These are phyloP conservation scores for Blastocystis hominis DNA, from an alignment of 352 stramenopile genomes.

Conservation along the genomic window DNA sequence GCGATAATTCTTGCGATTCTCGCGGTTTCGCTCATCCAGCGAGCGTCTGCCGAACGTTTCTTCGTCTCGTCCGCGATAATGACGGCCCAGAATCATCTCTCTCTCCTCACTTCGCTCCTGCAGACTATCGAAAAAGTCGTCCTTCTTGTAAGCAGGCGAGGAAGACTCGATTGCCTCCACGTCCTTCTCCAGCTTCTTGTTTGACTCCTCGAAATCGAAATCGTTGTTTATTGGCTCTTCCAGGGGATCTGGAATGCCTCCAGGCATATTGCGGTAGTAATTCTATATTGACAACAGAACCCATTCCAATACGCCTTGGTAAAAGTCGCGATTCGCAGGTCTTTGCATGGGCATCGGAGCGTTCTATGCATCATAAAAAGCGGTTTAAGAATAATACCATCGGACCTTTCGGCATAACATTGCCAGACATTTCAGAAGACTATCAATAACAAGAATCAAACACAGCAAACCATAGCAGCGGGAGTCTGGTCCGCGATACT, in stretches of 20 bases:
- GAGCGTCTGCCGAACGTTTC: slow-evolving; percentile 37
- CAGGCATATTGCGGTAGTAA: neutral
- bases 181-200: slow-evolving; percentile 48
- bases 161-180: neutral
- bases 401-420: neutral
- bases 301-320: neutral
- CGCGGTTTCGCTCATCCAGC: slow-evolving; percentile 18
- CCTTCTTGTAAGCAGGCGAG: slow-evolving; percentile 39
- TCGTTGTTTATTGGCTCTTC: slow-evolving; percentile 48
- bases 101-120: neutral
- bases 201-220: slow-evolving; percentile 47
- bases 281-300: neutral
- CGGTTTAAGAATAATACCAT: neutral
- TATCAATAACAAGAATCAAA: neutral
- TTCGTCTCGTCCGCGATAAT: slow-evolving; percentile 4
- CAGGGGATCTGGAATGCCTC: neutral
- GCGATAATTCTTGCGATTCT: slow-evolving; percentile 1
- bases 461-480: neutral
- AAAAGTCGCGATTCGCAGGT: neutral
- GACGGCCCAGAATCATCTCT: neutral
- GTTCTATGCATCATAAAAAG: neutral
- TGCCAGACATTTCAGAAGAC: neutral
- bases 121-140: slow-evolving; percentile 40
- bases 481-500: neutral
- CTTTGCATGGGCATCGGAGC: neutral